These are phyloP conservation scores for Paxillus ammoniavirescens DNA, from an alignment of 768 basidiomycete genomes.

Conservation along the genomic window DNA sequence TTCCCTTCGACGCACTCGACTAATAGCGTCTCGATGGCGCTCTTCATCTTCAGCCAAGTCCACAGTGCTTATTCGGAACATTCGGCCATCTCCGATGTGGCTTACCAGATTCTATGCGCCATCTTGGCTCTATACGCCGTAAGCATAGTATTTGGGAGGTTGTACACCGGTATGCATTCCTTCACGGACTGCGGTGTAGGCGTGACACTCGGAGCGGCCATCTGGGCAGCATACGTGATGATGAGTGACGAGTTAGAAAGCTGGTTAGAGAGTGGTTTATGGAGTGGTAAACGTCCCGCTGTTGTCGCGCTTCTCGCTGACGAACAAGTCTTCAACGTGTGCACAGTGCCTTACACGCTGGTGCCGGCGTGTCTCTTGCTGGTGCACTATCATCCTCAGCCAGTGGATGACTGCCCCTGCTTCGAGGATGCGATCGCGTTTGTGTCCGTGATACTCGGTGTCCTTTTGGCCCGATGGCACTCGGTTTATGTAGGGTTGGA, in stretches of 20 bases:
- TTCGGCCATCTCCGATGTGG: conserved; percentile 42
- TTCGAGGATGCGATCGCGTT: conserved; percentile 98
- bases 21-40: conserved; percentile 84
- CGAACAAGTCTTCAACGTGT: neutral
- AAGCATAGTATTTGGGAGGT: conserved; percentile 74
- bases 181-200: conserved; percentile 74
- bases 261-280: conserved; percentile 39
- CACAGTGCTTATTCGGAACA: conserved; percentile 45
- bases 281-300: conserved; percentile 30
- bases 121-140: conserved; percentile 58
- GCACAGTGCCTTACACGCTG: conserved; percentile 54
- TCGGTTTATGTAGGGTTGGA: conserved; percentile 42
- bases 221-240: conserved; percentile 52
- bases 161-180: conserved; percentile 89
- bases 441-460: conserved; percentile 80
- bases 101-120: conserved; percentile 42
- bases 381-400: conserved; percentile 90
- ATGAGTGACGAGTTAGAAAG: conserved; percentile 39
- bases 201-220: conserved; percentile 56
- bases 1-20: conserved; percentile 96
- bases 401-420: conserved; percentile 95
- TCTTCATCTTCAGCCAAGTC: conserved; percentile 67
- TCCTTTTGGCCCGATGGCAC: conserved; percentile 66
- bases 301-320: conserved; percentile 18
- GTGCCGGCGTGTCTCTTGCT: conserved; percentile 65